A percentile compares a stretch with the other conserved stretches of the same genome.
phyloP scores from a whole-genome alignment of 2,329 filamentous ascomycete genomes.

The Verticillium dahliae region DNA sequence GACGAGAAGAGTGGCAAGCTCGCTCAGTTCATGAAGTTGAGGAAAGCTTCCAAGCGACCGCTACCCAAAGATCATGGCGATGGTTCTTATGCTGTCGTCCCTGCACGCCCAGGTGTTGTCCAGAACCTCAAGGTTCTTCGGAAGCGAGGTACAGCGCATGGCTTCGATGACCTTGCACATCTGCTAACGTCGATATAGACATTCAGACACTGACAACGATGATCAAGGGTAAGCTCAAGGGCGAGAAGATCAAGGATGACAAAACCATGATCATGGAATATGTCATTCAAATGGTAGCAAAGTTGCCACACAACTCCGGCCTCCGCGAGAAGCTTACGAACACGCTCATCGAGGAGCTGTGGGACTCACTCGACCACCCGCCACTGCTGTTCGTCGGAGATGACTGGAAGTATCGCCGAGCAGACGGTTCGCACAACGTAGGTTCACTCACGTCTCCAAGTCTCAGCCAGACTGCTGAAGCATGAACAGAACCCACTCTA shows the following conservation, averaged over 20 bases:
- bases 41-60: constrained; percentile 49
- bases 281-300: constrained; percentile 62
- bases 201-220: constrained; percentile 56
- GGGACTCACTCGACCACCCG: constrained; percentile 67
- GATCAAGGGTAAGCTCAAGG: constrained; percentile 55
- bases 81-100: constrained; percentile 47
- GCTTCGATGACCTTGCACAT: constrained; percentile 6
- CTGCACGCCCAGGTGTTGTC: constrained; percentile 43
- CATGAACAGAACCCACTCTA: constrained; percentile 52
- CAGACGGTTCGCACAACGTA: constrained; percentile 65
- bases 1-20: constrained; percentile 5
- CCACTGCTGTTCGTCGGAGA: constrained; percentile 59
- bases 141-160: constrained; percentile 28
- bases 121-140: constrained; percentile 53
- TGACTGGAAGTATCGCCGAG: constrained; percentile 57
- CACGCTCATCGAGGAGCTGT: constrained; percentile 61
- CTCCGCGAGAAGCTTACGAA: constrained; percentile 58
- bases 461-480: not conserved
- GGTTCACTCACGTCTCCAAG: constrained; percentile 6
- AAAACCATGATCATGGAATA: constrained; percentile 73
- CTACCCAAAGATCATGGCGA: constrained; percentile 57
- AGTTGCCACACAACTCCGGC: constrained; percentile 56
- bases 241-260: constrained; percentile 60
- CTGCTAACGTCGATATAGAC: constrained; percentile 30
- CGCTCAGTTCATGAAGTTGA: constrained; percentile 21